These are phyloP conservation scores for Penicillium argentinense DNA, from an alignment of 495 filamentous ascomycete species.

Conservation along the genomic window DNA sequence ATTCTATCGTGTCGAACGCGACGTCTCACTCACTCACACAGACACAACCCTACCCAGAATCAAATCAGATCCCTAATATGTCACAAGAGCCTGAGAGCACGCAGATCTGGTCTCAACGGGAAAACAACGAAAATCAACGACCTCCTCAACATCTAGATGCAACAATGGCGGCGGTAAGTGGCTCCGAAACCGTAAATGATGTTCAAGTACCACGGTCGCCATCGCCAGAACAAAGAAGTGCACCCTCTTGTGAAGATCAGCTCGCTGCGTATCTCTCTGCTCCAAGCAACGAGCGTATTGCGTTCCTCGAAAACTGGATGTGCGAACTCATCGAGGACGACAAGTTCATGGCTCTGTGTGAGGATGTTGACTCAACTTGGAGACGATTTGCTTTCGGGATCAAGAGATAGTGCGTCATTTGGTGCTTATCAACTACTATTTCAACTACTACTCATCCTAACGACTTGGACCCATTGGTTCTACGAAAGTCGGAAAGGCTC, in stretches of 20 bases:
- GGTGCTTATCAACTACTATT: neutral
- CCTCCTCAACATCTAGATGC: neutral
- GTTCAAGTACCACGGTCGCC: constrained; percentile 1
- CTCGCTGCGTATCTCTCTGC: constrained; percentile 31
- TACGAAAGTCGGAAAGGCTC: too few species aligned
- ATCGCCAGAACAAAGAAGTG: constrained; percentile 6
- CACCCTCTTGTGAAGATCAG: constrained; percentile 23
- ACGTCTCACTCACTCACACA: constrained; percentile 5
- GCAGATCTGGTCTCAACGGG: neutral
- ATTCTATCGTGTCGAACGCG: constrained; percentile 8
- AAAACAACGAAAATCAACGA: neutral
- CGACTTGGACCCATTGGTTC: too few species aligned
- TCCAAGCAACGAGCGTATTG: constrained; percentile 35
- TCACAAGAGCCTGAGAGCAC: constrained; percentile 1
- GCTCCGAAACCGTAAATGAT: neutral
- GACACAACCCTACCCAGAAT: constrained; percentile 11
- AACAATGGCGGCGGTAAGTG: neutral
- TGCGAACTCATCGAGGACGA: constrained; percentile 45
- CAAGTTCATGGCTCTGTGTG: constrained; percentile 40
- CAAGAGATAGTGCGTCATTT: constrained; percentile 6
- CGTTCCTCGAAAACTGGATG: constrained; percentile 44
- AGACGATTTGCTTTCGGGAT: constrained; percentile 42
- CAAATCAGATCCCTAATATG: neutral
- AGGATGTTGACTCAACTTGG: constrained; percentile 48
- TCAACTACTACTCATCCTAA: too few species aligned